Base-by-base conservation (phyloP, 164 flowering plant species). In the Aristolochia contorta region DNA sequence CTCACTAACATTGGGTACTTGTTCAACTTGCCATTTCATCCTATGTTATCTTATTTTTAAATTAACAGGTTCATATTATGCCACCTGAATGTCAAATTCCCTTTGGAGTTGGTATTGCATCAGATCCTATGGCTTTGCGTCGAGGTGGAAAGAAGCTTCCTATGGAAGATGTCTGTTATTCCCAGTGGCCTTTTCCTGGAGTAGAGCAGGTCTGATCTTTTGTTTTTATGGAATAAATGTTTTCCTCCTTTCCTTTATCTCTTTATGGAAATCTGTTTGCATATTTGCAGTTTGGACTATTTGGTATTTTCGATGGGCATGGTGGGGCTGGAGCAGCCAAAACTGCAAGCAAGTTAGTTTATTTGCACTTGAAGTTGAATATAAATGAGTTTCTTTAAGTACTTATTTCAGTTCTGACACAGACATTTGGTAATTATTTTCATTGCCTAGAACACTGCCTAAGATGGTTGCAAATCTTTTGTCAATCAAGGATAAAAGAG, bases 221-320 rank as follows among this genome's bases (percentile, higher is more conserved):
- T 7, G n/a, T 21, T 12, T 50, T 46, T 13, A 32, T 33, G 12
- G 19, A 24, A 55, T 25, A n/a, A 32, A 56, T 33, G 13, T 33
- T 57, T 43, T 2, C 16, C 12, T 12, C 16, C 16, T 18, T 22
- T 15, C 27, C 16, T n/a, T 56, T 8, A 23, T 63, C 14, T 12
- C 45, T 46, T 46, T 4, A 16, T n/a, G 23, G 30, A 22, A 45
- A 45, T 27, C 54, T 16, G 49, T 27, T 61, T 52, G 49, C 46
- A 18, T 3, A 56, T 25, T 59, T 79, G 78, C 89, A 94, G 97
- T 85, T 94, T 82, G 99, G 99, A 59, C 62, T 94, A 54, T 94
- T 94, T 79, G 90, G 91, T 37, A 82, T 94, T 47, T 90, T 90
- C 75, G 99, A 91, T 80, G 99, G 99, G 60, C 99, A 94, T 84